phyloP scores from a whole-genome alignment of 208 protist genomes.

The Porcisia hertigi region DNA sequence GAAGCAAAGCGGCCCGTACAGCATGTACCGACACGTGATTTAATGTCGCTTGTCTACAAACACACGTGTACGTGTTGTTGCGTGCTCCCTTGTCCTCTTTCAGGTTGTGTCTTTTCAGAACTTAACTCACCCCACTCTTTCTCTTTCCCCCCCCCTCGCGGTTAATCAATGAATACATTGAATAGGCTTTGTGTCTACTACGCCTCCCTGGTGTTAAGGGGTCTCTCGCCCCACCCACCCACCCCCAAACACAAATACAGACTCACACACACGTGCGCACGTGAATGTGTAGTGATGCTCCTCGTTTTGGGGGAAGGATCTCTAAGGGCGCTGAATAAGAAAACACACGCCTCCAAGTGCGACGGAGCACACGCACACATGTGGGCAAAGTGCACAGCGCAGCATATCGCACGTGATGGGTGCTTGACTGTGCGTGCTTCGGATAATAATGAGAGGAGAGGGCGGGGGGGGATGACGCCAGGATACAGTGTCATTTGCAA shows the following conservation, averaged over 20 bases:
- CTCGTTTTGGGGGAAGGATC: background rate
- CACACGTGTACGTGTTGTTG: background rate
- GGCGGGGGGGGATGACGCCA: background rate
- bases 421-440: background rate
- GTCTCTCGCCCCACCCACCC: background rate
- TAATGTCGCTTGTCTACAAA: conserved; percentile 30
- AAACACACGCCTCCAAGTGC: background rate
- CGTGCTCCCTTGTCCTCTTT: background rate
- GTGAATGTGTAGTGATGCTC: background rate
- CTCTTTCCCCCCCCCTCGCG: background rate
- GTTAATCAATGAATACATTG: background rate
- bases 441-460: background rate
- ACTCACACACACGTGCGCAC: conserved; percentile 6
- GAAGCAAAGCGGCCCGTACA: conserved; percentile 96
- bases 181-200: background rate
- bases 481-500: too few species aligned
- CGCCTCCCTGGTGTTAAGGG: background rate
- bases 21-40: conserved; percentile 97
- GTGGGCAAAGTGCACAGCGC: too few species aligned
- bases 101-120: background rate
- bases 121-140: background rate
- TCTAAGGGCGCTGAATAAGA: background rate
- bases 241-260: too few species aligned
- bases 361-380: too few species aligned
- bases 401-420: too few species aligned